Evolutionary conservation across 768 basidiomycete genomes (phyloP).

Genomic region (Mycena maculata): DNA sequence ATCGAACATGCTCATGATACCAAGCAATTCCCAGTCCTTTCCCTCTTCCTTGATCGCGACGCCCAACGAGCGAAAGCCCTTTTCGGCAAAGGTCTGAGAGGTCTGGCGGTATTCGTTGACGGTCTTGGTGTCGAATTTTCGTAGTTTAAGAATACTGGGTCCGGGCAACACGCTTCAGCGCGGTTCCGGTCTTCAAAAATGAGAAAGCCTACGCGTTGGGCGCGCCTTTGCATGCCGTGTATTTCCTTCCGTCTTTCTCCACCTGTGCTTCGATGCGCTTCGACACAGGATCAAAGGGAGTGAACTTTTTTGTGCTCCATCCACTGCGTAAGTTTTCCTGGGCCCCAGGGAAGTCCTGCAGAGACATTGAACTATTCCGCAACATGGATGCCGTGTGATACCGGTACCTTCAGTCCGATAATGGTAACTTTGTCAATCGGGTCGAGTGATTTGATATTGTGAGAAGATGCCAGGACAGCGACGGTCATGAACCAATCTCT

Average conservation of each 20-base stretch:
- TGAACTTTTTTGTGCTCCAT: conserved; percentile 59
- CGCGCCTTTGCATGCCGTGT: conserved; percentile 58
- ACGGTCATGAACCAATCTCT: conserved; percentile 45
- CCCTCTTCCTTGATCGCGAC: conserved; percentile 58
- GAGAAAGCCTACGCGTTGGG: conserved; percentile 51
- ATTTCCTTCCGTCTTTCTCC: conserved; percentile 55
- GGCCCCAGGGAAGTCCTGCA: conserved; percentile 55
- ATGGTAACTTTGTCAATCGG: conserved; percentile 63
- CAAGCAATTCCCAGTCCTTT: conserved; percentile 56
- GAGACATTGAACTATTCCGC: too few relatives aligned
- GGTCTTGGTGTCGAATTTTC: conserved; percentile 45
- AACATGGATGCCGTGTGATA: neutral
- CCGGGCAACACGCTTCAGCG: neutral
- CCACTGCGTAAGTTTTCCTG: conserved; percentile 54
- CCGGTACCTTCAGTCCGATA: conserved; percentile 52
- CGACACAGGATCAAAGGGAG: conserved; percentile 62
- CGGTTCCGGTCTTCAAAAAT: neutral
- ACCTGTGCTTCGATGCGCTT: conserved; percentile 64
- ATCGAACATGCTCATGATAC: conserved; percentile 55
- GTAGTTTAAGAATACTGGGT: conserved; percentile 54
- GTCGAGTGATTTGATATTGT: conserved; percentile 58
- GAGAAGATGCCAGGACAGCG: conserved; percentile 59
- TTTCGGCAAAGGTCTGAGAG: conserved; percentile 52
- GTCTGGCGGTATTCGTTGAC: conserved; percentile 48
- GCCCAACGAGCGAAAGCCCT: conserved; percentile 59